Base-by-base conservation (phyloP, 2,329 filamentous ascomycete species). In the Ascochyta viciae-villosae region DNA sequence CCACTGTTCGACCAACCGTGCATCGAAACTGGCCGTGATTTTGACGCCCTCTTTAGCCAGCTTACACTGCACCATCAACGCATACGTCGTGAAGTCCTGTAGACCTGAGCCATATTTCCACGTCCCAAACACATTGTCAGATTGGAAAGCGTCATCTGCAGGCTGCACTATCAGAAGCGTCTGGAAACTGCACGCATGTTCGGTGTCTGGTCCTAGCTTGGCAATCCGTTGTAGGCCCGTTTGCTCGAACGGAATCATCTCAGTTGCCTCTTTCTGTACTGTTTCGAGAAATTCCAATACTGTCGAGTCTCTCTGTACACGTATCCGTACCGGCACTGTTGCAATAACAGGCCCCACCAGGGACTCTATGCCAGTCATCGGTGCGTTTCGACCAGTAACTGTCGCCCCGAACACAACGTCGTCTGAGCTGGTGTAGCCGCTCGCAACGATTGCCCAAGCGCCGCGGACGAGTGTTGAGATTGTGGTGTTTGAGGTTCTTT, bases 271-370 rank as follows among this genome's bases (percentile, higher is more conserved):
- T n/a, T 38, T 24, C 9, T 58, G 44, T 6, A 69, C 53, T 3
- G 13, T 22, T 9, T 62, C 54, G 31, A 67, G 27, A 16, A 71
- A 47, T 2, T 67, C 41, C 1, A 61, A 54, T 2, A 74, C 64
- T 1, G 64, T 65, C 16, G 50, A 43, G 5, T 48, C 45, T 1
- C 55, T 54, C 42, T 66, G 50, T 39, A 76, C 44, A 1, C 61
- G 62, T 16, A 76, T 56, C 3, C 73, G 63, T 1, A 70, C 65
- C 0, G 75, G 74, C 0, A 77, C 65, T 0, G 75, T 76, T 3
- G 74, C 76, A 24, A 81, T 77, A 1, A 77, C 72, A 1, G 79
- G 79, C 0, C 78, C 79, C 23, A 78, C 63, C 0, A 79, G 64
- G 4, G 64, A 63, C 22, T 76, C 72, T 3, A 79, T 70, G 8